Evolutionary conservation across 495 filamentous ascomycete species (phyloP), one percentile per base, ranked within the genome.

Genomic region (Hyaloscypha variabilis): DNA sequence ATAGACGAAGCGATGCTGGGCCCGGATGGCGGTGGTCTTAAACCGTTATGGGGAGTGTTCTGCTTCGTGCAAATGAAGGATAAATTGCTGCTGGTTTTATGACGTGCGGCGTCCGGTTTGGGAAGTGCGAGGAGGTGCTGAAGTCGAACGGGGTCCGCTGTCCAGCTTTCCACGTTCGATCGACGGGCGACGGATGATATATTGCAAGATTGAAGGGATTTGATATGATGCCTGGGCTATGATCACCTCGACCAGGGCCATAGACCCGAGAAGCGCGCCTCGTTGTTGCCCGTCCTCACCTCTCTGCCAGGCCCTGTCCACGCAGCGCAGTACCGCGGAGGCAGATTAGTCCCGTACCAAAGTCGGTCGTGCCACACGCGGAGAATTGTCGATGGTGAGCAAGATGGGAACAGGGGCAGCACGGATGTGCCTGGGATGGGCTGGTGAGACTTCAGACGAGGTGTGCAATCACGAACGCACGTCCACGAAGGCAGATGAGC

Each of bases 341-440:
- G 65, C 51, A 66, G 56, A 65, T 65, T 62, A 54, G 36, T 64
- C 51, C 64, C 62, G 65, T 64, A n/a, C 58, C 57, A 54, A 59
- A 46, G 29, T 49, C 63, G 62, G 68, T 49, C 60, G 63, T 62
- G 63, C 62, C 62, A 68, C 60, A 63, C 36, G 26, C 69, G 69
- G 69, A 71, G 66, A 69, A 64, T 71, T 71, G 36, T 71, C 63
- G 66, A 69, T 65, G 66, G 56, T 69, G 66, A 65, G 57, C 21
- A 67, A 67, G 66, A 68, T 58, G 62, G 67, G 54, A 24, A 67
- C 69, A 66, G 66, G 69, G 66, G 53, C 46, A 60, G 69, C 66
- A 69, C 63, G 69, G 66, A 24, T 56, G 66, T 21, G 42, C n/a
- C 63, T 62, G 60, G 65, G 54, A 55, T 68, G 23, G 58, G 4